Evolutionary conservation across 2,329 filamentous ascomycete genomes (phyloP).

Genomic region (Fusarium udum): DNA sequence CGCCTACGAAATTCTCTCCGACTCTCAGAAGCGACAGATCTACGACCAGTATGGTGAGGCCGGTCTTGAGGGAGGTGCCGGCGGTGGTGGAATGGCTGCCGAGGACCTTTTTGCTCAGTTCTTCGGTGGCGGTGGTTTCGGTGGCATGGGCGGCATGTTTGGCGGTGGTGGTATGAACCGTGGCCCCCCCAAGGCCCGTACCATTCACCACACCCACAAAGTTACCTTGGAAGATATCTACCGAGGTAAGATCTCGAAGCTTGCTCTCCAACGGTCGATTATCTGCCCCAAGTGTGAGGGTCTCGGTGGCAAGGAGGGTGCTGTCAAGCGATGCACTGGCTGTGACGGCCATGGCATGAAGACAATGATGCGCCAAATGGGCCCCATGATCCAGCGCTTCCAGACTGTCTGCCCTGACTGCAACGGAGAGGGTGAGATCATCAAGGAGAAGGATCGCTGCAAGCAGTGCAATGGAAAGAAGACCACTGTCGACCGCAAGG

Average conservation of each 20-base stretch:
- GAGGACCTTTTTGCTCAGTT: conserved; percentile 98
- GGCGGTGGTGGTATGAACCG: conserved; percentile 73
- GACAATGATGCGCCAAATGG: conserved; percentile 99
- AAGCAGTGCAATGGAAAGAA: conserved; percentile 98
- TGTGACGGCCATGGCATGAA: conserved; percentile 98
- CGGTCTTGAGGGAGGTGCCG: conserved; percentile 88
- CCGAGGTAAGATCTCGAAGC: conserved; percentile 95
- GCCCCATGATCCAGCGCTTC: conserved; percentile 99
- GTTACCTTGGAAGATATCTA: conserved; percentile 98
- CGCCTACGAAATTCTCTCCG: conserved; percentile 94
- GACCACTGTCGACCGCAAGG: conserved; percentile 96
- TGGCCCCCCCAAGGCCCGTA: conserved; percentile 88
- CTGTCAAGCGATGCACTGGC: conserved; percentile 90
- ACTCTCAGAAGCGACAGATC: conserved; percentile 87
- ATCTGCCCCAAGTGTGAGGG: conserved; percentile 96
- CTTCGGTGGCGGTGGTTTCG: conserved; percentile 75
- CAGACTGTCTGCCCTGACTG: conserved; percentile 99
- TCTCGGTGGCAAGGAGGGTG: conserved; percentile 94
- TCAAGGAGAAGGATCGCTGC: conserved; percentile 97
- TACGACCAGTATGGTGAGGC: conserved; percentile 99
- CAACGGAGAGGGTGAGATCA: conserved; percentile 95
- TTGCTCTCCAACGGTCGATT: conserved; percentile 95
- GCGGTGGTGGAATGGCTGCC: conserved; percentile 85
- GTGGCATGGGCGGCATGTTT: conserved; percentile 77
- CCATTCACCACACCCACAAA: conserved; percentile 98